A percentile compares a stretch with the other conserved stretches of the same genome.
Conservation (phyloP, 495 filamentous ascomycete species). For the Oidiodendron maius region DNA sequence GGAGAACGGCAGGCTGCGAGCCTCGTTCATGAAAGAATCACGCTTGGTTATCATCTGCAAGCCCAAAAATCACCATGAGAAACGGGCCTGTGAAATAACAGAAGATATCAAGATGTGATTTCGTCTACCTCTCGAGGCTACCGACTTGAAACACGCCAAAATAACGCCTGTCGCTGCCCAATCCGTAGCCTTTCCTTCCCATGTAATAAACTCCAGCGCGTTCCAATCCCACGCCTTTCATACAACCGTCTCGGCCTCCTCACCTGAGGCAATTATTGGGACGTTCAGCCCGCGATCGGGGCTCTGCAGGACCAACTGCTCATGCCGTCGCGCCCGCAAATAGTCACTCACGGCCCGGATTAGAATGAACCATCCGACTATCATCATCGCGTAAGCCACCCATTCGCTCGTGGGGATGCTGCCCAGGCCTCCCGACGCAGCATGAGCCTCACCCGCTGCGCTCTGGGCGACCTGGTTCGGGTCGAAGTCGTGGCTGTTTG, state of each 20-base stretch:
- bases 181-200: background rate
- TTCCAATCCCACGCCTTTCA: constrained; percentile 30
- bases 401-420: constrained; percentile 70
- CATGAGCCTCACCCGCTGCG: constrained; percentile 23
- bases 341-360: constrained; percentile 88
- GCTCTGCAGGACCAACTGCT: constrained; percentile 88
- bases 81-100: too few species aligned
- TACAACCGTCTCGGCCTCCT: constrained; percentile 77
- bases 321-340: constrained; percentile 77
- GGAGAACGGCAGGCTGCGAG: too few species aligned
- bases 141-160: background rate
- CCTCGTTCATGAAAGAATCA: too few species aligned
- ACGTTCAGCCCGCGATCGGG: constrained; percentile 84
- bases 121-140: too few species aligned
- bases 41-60: too few species aligned
- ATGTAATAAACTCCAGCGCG: background rate
- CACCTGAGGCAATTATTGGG: constrained; percentile 83
- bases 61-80: too few species aligned
- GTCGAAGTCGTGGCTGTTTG: constrained; percentile 86
- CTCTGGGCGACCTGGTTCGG: constrained; percentile 50
- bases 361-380: constrained; percentile 96
- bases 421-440: constrained; percentile 31
- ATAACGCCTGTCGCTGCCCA: background rate
- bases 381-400: constrained; percentile 92
- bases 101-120: too few species aligned